Conservation (phyloP, 2,329 filamentous ascomycete genomes). For the Alternaria novae-zelandiae region DNA sequence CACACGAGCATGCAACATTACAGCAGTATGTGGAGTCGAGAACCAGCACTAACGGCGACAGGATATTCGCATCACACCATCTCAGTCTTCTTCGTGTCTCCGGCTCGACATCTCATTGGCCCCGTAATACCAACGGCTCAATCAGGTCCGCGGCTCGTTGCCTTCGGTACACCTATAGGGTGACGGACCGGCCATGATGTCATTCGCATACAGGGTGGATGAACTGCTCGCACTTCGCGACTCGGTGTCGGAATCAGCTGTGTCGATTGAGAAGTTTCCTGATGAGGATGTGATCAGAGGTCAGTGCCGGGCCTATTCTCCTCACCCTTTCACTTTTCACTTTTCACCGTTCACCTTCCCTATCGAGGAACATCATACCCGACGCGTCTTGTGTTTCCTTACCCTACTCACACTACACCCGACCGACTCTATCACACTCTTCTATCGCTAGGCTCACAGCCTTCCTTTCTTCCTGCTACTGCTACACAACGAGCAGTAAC, state of each 20-base stretch:
- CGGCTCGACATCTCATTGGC: conserved; percentile 16
- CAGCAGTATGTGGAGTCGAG: background rate
- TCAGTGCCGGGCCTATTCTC: conserved; percentile 27
- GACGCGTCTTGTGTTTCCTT: background rate
- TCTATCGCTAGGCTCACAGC: background rate
- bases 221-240: conserved; percentile 51
- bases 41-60: conserved; percentile 13
- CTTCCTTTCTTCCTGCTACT: background rate
- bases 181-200: conserved; percentile 30
- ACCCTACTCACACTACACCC: background rate
- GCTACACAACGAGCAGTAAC: background rate
- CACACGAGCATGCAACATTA: background rate
- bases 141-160: conserved; percentile 12
- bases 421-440: background rate
- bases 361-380: background rate
- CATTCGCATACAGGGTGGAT: conserved; percentile 49
- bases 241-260: conserved; percentile 51
- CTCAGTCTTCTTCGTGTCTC: conserved; percentile 35
- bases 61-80: conserved; percentile 50
- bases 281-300: conserved; percentile 53
- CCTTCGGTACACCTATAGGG: conserved; percentile 8
- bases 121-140: conserved; percentile 6
- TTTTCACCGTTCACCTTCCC: conserved; percentile 18
- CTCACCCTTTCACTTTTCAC: conserved; percentile 19
- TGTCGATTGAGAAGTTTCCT: conserved; percentile 51